Percentiles rank a stretch among this genome's conserved stretches.
phyloP scores from a whole-genome alignment of 2,329 filamentous ascomycete species.

The Ilyonectria destructans region DNA sequence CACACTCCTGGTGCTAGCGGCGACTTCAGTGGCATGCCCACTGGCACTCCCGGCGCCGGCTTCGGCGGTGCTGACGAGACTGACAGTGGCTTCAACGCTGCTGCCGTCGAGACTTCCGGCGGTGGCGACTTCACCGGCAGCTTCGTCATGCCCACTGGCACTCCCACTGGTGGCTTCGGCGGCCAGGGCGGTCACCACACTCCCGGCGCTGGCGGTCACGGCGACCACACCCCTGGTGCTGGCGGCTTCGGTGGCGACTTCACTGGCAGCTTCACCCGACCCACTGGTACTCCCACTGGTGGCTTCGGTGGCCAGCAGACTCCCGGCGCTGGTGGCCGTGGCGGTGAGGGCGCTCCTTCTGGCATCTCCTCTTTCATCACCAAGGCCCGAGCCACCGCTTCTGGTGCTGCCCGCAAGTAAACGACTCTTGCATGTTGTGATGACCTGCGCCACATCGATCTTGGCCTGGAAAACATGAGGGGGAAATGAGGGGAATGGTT shows the following conservation, averaged over 20 bases:
- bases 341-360: neutral
- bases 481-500: slow-evolving; percentile 23
- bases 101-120: slow-evolving; percentile 4
- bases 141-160: neutral
- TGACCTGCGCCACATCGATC: slow-evolving; percentile 15
- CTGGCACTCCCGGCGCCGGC: slow-evolving; percentile 3
- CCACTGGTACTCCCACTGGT: slow-evolving; percentile 4
- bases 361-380: slow-evolving; percentile 32
- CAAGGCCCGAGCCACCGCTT: slow-evolving; percentile 22
- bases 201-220: slow-evolving; percentile 1
- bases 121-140: neutral
- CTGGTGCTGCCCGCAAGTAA: slow-evolving; percentile 9
- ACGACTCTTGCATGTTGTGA: slow-evolving; percentile 10
- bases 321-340: neutral
- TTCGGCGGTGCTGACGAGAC: slow-evolving; percentile 7
- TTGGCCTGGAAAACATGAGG: slow-evolving; percentile 24
- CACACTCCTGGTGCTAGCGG: slow-evolving; percentile 8
- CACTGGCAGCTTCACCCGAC: neutral
- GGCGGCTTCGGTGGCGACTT: slow-evolving; percentile 4
- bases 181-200: slow-evolving; percentile 8
- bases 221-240: slow-evolving; percentile 12
- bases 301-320: slow-evolving; percentile 17
- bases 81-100: neutral
- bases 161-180: slow-evolving; percentile 17
- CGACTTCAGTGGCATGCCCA: neutral